Base-by-base conservation (phyloP, 2,329 filamentous ascomycete species). In the Cephalotrichum gorgonifer region DNA sequence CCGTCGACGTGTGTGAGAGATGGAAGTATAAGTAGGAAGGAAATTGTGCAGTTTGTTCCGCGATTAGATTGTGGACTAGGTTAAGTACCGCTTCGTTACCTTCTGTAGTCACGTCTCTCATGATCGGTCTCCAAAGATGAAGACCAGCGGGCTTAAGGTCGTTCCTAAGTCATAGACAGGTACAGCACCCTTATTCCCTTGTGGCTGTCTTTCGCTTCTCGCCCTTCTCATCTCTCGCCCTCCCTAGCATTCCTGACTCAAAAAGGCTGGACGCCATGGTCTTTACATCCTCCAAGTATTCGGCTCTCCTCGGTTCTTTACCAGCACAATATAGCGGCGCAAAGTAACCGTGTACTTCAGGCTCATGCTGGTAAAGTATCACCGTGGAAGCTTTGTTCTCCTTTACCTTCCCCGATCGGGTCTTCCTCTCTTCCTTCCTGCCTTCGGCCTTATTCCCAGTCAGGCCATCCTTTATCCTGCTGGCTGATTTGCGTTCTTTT, bases 321-420 rank as follows among this genome's bases (percentile, higher is more conserved):
- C 20, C 20, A 6, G 25, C 23, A 22, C 48, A 38, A 26, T 51
- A 51, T 11, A 48, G 31, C 33, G 50, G 50, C 15, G 50, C 45
- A 17, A 51, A 48, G 33, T 39, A 51, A n/a, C 50, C 50, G 30
- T 51, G 39, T 17, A 8, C n/a, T 15, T 47, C 41, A 6, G 50
- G 41, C 46, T 48, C 50, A 25, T 51, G 45, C 41, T 51, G 50
- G 26, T 43, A 30, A 30, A 51, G 48, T n/a, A 45, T 23, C 6
- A 51, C 31, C 14, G 50, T 51, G 9, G 45, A 46, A 5, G 44
- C 27, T 20, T n/a, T 15, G 22, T 20, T 38, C 15, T 8, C 44
- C 17, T 9, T n/a, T n/a, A n/a, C n/a, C n/a, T n/a, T n/a, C n/a
- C n/a, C n/a, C n/a, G n/a, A n/a, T n/a, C n/a, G n/a, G n/a, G n/a